Conservation (phyloP, 1,284 basidiomycete species). For the Ceratobasidium sp. region DNA sequence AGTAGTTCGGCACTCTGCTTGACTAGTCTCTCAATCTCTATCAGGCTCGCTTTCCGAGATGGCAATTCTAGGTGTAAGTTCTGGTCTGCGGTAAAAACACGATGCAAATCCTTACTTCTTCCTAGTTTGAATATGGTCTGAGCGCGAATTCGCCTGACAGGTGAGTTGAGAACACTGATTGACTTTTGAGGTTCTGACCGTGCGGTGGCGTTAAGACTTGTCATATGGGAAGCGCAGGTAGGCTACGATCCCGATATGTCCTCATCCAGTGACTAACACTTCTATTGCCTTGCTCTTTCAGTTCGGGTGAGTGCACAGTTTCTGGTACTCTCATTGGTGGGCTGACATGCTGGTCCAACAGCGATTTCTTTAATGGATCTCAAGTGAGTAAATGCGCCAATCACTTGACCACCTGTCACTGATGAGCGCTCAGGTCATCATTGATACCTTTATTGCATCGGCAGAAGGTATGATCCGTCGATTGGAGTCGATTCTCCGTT, state of each 20-base stretch:
- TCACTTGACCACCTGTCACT: conserved; percentile 1
- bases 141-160: conserved; percentile 81
- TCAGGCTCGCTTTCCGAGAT: conserved; percentile 86
- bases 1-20: conserved; percentile 41
- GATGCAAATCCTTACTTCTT: background rate
- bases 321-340: background rate
- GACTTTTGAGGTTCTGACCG: background rate
- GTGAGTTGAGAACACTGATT: background rate
- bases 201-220: conserved; percentile 63
- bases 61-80: conserved; percentile 80
- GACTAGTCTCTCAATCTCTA: background rate
- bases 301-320: conserved; percentile 28
- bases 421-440: conserved; percentile 66
- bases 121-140: conserved; percentile 85
- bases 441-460: conserved; percentile 87
- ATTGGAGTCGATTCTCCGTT: background rate
- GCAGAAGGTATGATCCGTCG: conserved; percentile 82
- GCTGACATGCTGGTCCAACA: conserved; percentile 54
- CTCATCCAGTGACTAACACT: too few species aligned
- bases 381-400: conserved; percentile 59
- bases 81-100: background rate
- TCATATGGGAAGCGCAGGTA: conserved; percentile 89
- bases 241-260: conserved; percentile 9
- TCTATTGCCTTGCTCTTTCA: too few species aligned
- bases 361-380: conserved; percentile 92